Percentiles rank a stretch among this genome's conserved stretches.
Evolutionary conservation across 2,329 filamentous ascomycete genomes (phyloP).

Genomic region (Blastomyces percursus): DNA sequence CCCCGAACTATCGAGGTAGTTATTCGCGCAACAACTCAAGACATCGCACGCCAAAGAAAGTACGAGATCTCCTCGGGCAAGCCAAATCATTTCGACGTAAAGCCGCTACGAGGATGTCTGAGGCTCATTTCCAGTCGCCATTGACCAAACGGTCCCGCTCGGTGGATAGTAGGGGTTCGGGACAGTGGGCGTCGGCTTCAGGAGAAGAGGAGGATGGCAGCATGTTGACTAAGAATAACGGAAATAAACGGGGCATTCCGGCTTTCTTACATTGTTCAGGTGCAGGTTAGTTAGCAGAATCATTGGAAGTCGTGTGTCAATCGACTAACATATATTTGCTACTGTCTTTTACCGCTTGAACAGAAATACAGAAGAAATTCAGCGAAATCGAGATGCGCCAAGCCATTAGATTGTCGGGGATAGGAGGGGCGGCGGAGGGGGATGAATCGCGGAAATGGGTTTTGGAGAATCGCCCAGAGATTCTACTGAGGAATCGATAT

Average conservation of each 20-base stretch:
- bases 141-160: constrained; percentile 30
- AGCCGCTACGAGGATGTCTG: constrained; percentile 33
- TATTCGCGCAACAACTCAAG: constrained; percentile 2
- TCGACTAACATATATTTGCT: constrained; percentile 2
- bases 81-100: constrained; percentile 32
- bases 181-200: constrained; percentile 6
- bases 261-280: constrained; percentile 30
- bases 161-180: constrained; percentile 24
- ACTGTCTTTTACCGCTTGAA: constrained; percentile 9
- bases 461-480: constrained; percentile 46
- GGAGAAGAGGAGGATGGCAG: constrained; percentile 14
- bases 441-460: constrained; percentile 46
- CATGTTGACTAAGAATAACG: constrained; percentile 16
- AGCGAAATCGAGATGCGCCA: constrained; percentile 52
- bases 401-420: constrained; percentile 20
- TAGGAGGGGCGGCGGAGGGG: constrained; percentile 13
- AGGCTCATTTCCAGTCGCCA: constrained; percentile 27
- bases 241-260: constrained; percentile 23
- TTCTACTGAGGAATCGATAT: constrained; percentile 67
- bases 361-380: constrained; percentile 51
- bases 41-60: constrained; percentile 26
- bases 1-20: background rate
- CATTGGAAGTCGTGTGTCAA: background rate
- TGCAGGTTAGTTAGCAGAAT: constrained; percentile 23
- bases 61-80: constrained; percentile 32